These are phyloP conservation scores for Debaryomyces sp. DNA, from an alignment of 1,139 yeast species.

Conservation along the genomic window DNA sequence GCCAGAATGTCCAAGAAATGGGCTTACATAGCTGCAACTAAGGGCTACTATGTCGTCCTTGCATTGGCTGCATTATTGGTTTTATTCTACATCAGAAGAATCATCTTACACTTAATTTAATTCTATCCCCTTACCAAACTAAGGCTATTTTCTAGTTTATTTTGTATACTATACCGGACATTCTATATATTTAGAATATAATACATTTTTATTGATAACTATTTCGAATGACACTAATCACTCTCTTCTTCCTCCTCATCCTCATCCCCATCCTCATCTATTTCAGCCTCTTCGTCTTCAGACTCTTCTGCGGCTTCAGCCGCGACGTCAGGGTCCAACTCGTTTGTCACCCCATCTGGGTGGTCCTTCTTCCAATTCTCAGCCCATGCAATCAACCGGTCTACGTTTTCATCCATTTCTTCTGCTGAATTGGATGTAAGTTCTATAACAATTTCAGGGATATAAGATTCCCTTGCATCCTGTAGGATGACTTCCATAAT, in stretches of 20 bases:
- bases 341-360: constrained; percentile 43
- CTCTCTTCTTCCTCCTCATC: constrained; percentile 5
- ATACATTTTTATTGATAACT: not conserved
- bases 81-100: constrained; percentile 30
- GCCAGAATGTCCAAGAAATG: constrained; percentile 56
- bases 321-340: constrained; percentile 25
- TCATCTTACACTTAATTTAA: constrained; percentile 17
- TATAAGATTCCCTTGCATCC: constrained; percentile 85
- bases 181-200: not conserved
- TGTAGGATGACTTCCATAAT: constrained; percentile 90
- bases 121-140: not conserved
- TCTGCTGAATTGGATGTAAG: constrained; percentile 71
- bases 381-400: constrained; percentile 73
- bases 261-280: too few relatives aligned
- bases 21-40: constrained; percentile 56
- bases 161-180: constrained; percentile 8
- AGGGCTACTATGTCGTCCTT: constrained; percentile 46
- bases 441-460: constrained; percentile 79
- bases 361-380: constrained; percentile 65
- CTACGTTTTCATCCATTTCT: constrained; percentile 79
- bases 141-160: not conserved
- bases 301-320: constrained; percentile 18
- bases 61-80: constrained; percentile 24
- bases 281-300: constrained; percentile 6
- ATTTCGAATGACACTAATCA: not conserved